Base-by-base conservation (phyloP, 768 basidiomycete species). In the Pleurotus giganteus region DNA sequence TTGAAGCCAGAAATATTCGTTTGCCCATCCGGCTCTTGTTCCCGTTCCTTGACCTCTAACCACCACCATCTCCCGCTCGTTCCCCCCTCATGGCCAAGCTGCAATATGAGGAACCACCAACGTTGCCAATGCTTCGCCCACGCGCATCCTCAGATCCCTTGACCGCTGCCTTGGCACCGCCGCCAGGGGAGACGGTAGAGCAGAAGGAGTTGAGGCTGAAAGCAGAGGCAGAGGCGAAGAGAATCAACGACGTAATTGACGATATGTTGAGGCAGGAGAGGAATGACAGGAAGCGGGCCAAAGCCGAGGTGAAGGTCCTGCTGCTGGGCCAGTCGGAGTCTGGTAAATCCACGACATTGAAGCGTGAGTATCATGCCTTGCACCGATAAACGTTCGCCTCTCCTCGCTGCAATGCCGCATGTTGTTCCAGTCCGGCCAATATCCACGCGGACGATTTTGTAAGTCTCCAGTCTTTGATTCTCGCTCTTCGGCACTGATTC, bases 291-390 rank as follows among this genome's bases (percentile, higher is more conserved):
- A 84, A 79, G 71, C 84, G 79, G 67, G 66, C 69, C 34, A 83
- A 78, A 31, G 47, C 32, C 59, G 83, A 85, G 64, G 82, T 92
- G 69, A 86, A 86, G 65, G 82, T 93, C 50, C 74, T 93, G 53
- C 77, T 93, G 57, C 82, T 93, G 37, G 91, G 91, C 49, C 91
- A 93, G 78, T 91, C 90, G 58, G 90, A 92, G 77, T 91, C 88
- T 63, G 91, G 90, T 36, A 93, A 92, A 76, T 90, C 88, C 65
- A 93, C 91, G 7, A 90, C 89, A 6, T 76, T 92, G 62, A 91
- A 91, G 74, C 90, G 90, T 91, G 76, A 82, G 89, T 85, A 47
- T 54, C 44, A 41, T 52, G 55, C 36, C 55, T 53, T 57, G 19
- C 19, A 34, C n/a, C n/a, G n/a, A n/a, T n/a, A n/a, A n/a, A n/a